Evolutionary conservation across 1,284 basidiomycete genomes (phyloP), one percentile per base, ranked within the genome.

Genomic region (Ganoderma boninense): DNA sequence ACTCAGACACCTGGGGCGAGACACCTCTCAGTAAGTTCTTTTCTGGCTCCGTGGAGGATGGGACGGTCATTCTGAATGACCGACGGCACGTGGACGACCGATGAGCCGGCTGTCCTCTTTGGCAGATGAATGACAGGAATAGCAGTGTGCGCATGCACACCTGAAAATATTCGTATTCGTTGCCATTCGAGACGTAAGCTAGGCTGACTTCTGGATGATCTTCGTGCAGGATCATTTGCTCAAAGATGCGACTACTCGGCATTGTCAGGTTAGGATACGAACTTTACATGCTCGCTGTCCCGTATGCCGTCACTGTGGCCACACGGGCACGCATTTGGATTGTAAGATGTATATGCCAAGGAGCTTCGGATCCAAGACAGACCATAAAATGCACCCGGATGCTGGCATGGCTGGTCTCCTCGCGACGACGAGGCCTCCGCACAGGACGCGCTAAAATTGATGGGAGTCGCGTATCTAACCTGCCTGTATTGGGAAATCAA

Each of bases 51-150:
- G 49, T n/a, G 57, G 23, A 4, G 35, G n/a, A 35, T 2, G 57
- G 29, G 29, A 13, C 20, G 57, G 57, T 20, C 35, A 23, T 60
- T 60, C 32, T 35, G 20, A 60, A 40, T 60, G n/a, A 10, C 57
- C 57, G 35, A 32, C 29, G 29, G 29, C 29, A 10, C 1, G 11
- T 8, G 35, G 57, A 11, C 13, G 35, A 23, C 35, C 35, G 10
- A 35, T 35, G 65, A 62, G 44, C 44, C 13, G 35, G 32, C 32
- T 61, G 59, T 54, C 44, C 29, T n/a, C 18, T 18, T 29, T 66
- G 65, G 44, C 65, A 66, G 59, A 66, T 54, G 65, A 43, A 32
- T 18, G 57, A 40, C 16, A 40, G 20, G n/a, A 60, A n/a, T 60
- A 18, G 18, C n/a, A 52, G 49, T 14, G 11, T 52, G 23, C 26